Percentiles rank a stretch among this genome's conserved stretches.
These are phyloP conservation scores for Penicillium capsulatum DNA, from an alignment of 2,329 filamentous ascomycete species.

Conservation along the genomic window DNA sequence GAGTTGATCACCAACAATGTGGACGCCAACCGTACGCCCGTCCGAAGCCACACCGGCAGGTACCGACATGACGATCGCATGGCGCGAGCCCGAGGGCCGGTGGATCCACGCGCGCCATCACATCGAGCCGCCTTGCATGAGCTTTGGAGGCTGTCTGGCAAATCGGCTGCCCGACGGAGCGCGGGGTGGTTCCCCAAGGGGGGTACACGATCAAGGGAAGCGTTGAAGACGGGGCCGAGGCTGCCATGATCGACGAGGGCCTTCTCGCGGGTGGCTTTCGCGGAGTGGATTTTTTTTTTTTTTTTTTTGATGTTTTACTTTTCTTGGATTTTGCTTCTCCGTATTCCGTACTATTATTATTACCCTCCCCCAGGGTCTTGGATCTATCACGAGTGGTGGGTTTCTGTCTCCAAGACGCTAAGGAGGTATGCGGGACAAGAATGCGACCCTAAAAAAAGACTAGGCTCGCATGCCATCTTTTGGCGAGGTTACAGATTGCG, in stretches of 20 bases:
- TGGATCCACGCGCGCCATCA: slow-evolving; percentile 24
- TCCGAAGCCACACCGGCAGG: slow-evolving; percentile 23
- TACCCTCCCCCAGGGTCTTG: too few species aligned
- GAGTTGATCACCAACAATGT: slow-evolving; percentile 4
- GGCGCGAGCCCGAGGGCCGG: slow-evolving; percentile 16
- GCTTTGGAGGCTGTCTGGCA: slow-evolving; percentile 10
- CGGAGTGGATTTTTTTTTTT: too few species aligned
- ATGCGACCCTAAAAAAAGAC: slow-evolving; percentile 6
- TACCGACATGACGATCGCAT: slow-evolving; percentile 24
- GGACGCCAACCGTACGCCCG: slow-evolving; percentile 12
- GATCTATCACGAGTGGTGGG: too few species aligned
- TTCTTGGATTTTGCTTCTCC: too few species aligned
- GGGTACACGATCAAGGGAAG: background rate
- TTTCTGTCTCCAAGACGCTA: too few species aligned
- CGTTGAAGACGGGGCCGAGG: background rate
- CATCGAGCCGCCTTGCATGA: slow-evolving; percentile 24
- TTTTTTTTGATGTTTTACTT: too few species aligned
- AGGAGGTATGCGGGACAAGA: slow-evolving; percentile 2
- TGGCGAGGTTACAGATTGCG: background rate
- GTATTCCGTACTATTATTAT: too few species aligned
- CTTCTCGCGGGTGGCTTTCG: background rate
- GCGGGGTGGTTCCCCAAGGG: background rate
- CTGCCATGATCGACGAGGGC: background rate
- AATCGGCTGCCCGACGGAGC: slow-evolving; percentile 19
- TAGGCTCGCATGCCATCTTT: slow-evolving; percentile 4